A percentile compares a stretch with the other conserved stretches of the same genome.
phyloP scores from a whole-genome alignment of 2,329 filamentous ascomycete species.

The Mycogone perniciosa region DNA sequence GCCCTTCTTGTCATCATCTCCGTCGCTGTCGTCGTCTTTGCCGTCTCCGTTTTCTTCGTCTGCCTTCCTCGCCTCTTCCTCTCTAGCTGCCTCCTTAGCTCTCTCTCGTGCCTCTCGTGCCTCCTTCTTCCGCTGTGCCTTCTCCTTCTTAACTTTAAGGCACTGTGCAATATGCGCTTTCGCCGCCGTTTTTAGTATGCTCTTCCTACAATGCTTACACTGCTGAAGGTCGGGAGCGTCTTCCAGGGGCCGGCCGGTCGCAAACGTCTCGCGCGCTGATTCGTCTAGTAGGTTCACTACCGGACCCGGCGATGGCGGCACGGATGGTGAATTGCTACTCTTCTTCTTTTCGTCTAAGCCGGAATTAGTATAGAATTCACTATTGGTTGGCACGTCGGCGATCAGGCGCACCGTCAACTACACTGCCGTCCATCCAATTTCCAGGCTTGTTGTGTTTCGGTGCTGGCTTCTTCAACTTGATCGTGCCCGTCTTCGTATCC shows the following conservation, averaged over 20 bases:
- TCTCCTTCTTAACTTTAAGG: constrained; percentile 76
- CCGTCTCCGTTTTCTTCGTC: constrained; percentile 43
- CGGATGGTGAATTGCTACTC: constrained; percentile 35
- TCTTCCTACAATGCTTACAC: constrained; percentile 94
- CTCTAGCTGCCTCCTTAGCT: constrained; percentile 54
- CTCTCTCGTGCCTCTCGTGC: constrained; percentile 64
- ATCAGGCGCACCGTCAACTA: constrained; percentile 50
- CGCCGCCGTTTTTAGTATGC: constrained; percentile 67
- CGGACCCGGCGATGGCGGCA: constrained; percentile 45
- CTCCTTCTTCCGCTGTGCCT: constrained; percentile 71
- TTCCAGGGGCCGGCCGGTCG: constrained; percentile 72
- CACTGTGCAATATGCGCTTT: constrained; percentile 79
- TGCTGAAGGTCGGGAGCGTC: constrained; percentile 72
- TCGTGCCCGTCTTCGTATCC: constrained; percentile 41
- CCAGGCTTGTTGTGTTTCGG: constrained; percentile 61
- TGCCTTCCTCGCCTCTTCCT: constrained; percentile 48
- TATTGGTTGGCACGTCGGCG: no score
- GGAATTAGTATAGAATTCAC: not conserved
- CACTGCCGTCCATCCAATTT: constrained; percentile 64
- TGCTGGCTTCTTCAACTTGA: constrained; percentile 57
- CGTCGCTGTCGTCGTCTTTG: constrained; percentile 44
- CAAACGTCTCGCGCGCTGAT: constrained; percentile 69
- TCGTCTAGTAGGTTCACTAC: constrained; percentile 67
- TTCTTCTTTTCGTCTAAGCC: constrained; percentile 48
- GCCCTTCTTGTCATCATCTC: constrained; percentile 40